These are phyloP conservation scores for Aspergillus brasiliensis DNA, from an alignment of 2,329 filamentous ascomycete genomes.

Conservation along the genomic window DNA sequence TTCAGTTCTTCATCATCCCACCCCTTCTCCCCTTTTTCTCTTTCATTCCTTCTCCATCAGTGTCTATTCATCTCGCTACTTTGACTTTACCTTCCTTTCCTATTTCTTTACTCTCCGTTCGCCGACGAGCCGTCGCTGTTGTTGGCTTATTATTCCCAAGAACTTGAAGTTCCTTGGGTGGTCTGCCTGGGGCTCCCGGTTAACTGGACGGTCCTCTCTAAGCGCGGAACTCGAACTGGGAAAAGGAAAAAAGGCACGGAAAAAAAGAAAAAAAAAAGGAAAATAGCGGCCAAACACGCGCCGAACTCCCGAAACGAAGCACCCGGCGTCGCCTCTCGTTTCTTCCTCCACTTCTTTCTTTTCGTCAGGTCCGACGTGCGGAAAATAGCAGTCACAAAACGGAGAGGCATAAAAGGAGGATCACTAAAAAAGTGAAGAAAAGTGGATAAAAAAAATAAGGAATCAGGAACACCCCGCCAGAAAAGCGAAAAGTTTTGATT, in stretches of 20 bases:
- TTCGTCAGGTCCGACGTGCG: conserved; percentile 25
- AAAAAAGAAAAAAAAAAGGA: conserved; percentile 13
- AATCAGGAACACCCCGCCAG: conserved; percentile 12
- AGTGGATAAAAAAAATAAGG: conserved; percentile 4
- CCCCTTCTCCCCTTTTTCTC: conserved; percentile 16
- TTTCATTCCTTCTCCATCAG: conserved; percentile 10
- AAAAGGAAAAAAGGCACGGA: conserved; percentile 16
- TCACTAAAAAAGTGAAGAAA: conserved; percentile 15
- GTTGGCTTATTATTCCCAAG: conserved; percentile 1
- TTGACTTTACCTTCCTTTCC: conserved; percentile 11
- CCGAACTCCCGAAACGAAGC: conserved; percentile 23
- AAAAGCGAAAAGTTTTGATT: conserved; percentile 16
- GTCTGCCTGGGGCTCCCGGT: conserved; percentile 6
- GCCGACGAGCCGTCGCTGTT: conserved; percentile 1
- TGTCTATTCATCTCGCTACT: conserved; percentile 5
- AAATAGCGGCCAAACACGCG: conserved; percentile 20
- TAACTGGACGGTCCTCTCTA: conserved; percentile 5
- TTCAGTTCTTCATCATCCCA: conserved; percentile 32
- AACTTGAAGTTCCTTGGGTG: conserved; percentile 8
- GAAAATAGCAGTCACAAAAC: conserved; percentile 23
- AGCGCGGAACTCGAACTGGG: conserved; percentile 2
- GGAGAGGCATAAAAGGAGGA: conserved; percentile 14
- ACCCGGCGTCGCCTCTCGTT: conserved; percentile 25
- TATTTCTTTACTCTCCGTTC: conserved; percentile 12
- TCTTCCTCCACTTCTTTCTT: conserved; percentile 30